Base-by-base conservation (phyloP, 176 grass and related monocot genomes). In the Oryza brachyantha region DNA sequence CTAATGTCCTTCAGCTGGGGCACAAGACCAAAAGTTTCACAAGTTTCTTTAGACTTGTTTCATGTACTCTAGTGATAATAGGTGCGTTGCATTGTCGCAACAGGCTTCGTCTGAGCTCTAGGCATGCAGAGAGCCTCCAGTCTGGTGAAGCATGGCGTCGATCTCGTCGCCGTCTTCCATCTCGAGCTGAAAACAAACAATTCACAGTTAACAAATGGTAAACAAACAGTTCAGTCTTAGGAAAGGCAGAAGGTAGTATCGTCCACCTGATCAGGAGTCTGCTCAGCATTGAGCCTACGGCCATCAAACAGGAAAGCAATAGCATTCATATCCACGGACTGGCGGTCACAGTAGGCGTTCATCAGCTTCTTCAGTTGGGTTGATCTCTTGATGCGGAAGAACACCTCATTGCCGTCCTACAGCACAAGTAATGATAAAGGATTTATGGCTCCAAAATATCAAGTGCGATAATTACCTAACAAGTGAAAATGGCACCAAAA, bases 121-220 rank as follows among this genome's bases (percentile, higher is more conserved):
- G n/a, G 35, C 35, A 65, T 9, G 3, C 28, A 65, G 13, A 0
- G 8, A 64, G 32, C 86, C 94, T 27, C 94, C 91, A 7, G 91
- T 97, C 78, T 97, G 94, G 84, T 97, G 94, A 66, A 97, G 84
- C 94, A 93, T 97, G 21, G 91, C 94, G 41, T 97, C 91, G 1
- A 91, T 91, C 86, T 91, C 88, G 6, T 93, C 88, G 21, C 88
- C 91, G 5, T 97, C 94, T 66, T 97, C 94, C 91, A 97, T 97
- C 82, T 97, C 94, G 13, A 97, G 88, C 91, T 97, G 65, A 72
- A 52, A 52, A n/a, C 48, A 52, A 86, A 45, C 27, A 37, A 22
- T 32, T 70, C 52, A 11, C 4, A 66, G n/a, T n/a, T n/a, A n/a
- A n/a, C n/a, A n/a, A n/a, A n/a, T n/a, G n/a, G n/a, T n/a, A 52